A percentile compares a stretch with the other conserved stretches of the same genome.
phyloP scores from a whole-genome alignment of 495 filamentous ascomycete species.

The Aspergillus carlsbadensis region DNA sequence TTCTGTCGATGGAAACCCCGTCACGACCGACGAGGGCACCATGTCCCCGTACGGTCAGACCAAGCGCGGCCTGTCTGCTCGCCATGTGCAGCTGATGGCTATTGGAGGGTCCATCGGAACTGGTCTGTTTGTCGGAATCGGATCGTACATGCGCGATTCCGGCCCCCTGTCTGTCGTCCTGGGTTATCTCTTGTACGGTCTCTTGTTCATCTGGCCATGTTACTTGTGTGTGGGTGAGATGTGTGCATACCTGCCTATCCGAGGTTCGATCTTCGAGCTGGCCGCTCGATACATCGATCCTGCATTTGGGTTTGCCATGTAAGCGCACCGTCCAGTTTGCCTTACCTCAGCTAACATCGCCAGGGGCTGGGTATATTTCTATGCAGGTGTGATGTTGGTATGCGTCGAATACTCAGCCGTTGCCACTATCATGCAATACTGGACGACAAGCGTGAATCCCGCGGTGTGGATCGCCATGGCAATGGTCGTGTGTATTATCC shows the following conservation, averaged over 20 bases:
- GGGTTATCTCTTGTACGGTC: constrained; percentile 51
- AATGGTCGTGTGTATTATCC: constrained; percentile 59
- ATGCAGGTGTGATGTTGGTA: constrained; percentile 42
- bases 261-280: constrained; percentile 71
- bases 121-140: constrained; percentile 73
- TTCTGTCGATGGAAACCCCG: constrained; percentile 12
- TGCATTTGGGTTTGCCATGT: constrained; percentile 69
- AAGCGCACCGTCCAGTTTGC: not conserved
- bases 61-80: constrained; percentile 58
- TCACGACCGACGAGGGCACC: constrained; percentile 26
- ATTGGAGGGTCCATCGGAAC: constrained; percentile 76
- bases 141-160: constrained; percentile 61
- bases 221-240: constrained; percentile 56
- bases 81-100: constrained; percentile 70
- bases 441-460: constrained; percentile 48
- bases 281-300: constrained; percentile 67
- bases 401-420: constrained; percentile 70
- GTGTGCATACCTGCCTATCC: constrained; percentile 70
- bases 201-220: constrained; percentile 35
- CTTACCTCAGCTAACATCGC: constrained; percentile 12
- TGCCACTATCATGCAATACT: constrained; percentile 68
- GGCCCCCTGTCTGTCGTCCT: constrained; percentile 68
- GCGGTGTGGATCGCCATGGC: constrained; percentile 74
- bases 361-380: constrained; percentile 43
- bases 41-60: constrained; percentile 30